Evolutionary conservation across 1,284 basidiomycete species (phyloP), one percentile per base, ranked within the genome.

Genomic region (Cryptococcus sp.): DNA sequence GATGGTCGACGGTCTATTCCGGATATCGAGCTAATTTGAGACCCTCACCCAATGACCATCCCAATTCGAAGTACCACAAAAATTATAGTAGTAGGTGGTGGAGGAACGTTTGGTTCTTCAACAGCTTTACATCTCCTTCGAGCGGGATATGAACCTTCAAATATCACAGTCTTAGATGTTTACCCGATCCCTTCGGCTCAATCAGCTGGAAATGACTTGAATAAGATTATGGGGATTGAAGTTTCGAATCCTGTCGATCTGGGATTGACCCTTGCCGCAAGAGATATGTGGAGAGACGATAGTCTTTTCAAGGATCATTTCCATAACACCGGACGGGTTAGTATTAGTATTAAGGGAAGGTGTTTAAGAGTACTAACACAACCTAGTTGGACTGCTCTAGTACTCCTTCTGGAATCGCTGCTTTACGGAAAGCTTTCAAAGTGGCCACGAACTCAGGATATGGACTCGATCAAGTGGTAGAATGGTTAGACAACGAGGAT

Each of bases 71-170:
- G 38, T 41, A 43, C 36, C 8, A 50, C 43, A 34, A 66, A 56
- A 33, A 59, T 74, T 44, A 42, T 75, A 36, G 60, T 76, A 31
- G 64, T 74, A 10, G 74, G 73, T 11, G 71, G 72, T 23, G 71
- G 64, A 10, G 74, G 74, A 3, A 74, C 72, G 1, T 65, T 77
- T 31, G 74, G 72, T 0, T 70, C 67, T 5, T 75, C 73, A 0
- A 76, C 76, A 0, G 76, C 76, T 1, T 60, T 76, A 11, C 70
- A 74, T 47, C 67, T 77, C 0, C 53, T 65, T 6, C 61, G 72
- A 3, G 48, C 57, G 37, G 74, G 74, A 2, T 76, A 74, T 59
- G 67, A 57, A 13, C 54, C 58, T 6, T 11, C 5, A 5, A 59
- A 76, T 54, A 60, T 77, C 35, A 63, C 57, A 6, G 55, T 75